Evolutionary conservation across 805 yeast species (phyloP).

Genomic region (Zygoascus bituminiphila): DNA sequence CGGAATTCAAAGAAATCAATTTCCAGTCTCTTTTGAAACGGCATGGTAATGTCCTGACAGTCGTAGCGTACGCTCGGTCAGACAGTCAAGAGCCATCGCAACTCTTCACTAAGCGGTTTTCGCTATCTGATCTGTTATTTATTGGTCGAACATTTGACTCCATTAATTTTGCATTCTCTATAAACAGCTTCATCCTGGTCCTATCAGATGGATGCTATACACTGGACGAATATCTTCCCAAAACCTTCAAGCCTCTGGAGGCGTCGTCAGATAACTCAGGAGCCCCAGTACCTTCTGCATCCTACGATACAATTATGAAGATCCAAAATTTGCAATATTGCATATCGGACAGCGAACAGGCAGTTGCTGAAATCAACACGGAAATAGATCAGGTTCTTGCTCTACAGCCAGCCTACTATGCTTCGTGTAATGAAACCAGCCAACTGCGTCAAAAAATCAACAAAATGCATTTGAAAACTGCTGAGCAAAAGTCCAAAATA

Average conservation of each 20-base stretch:
- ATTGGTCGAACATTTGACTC: conserved; percentile 15
- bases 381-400: conserved; percentile 15
- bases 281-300: conserved; percentile 3
- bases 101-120: conserved; percentile 6
- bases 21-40: conserved; percentile 9
- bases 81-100: background rate
- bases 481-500: conserved; percentile 2
- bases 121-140: conserved; percentile 13
- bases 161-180: conserved; percentile 9
- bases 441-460: conserved; percentile 7
- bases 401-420: conserved; percentile 2
- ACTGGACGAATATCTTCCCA: background rate
- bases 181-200: conserved; percentile 14
- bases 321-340: conserved; percentile 25
- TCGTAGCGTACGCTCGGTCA: conserved; percentile 15
- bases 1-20: conserved; percentile 19
- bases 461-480: background rate
- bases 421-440: conserved; percentile 1
- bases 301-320: conserved; percentile 24
- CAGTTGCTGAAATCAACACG: conserved; percentile 13
- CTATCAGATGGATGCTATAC: conserved; percentile 20
- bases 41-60: conserved; percentile 4
- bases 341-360: conserved; percentile 22
- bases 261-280: background rate
- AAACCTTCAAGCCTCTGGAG: background rate